Evolutionary conservation across 2,329 filamentous ascomycete species (phyloP).

Genomic region (Cordyceps fumosorosea): DNA sequence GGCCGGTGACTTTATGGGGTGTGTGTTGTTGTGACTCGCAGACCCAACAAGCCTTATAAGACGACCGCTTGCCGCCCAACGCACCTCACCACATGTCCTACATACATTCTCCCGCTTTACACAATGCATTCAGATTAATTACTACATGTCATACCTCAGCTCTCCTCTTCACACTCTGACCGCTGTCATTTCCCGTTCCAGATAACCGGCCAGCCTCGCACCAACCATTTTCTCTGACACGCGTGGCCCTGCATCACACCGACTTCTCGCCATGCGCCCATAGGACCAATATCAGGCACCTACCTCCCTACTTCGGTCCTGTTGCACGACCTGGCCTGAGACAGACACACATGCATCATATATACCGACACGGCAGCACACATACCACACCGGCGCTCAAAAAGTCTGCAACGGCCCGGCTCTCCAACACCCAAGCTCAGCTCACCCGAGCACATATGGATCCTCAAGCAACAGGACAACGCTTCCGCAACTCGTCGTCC

Average conservation of each 20-base stretch:
- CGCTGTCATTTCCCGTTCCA: not conserved
- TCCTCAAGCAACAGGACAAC: slow-evolving; percentile 9
- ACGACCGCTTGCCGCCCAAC: slow-evolving; percentile 1
- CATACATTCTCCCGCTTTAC: not conserved
- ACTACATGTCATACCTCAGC: not conserved
- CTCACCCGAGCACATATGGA: slow-evolving; percentile 1
- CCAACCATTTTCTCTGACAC: not conserved
- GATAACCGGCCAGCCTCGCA: not conserved
- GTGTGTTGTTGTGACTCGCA: not conserved
- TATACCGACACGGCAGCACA: not conserved
- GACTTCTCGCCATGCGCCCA: not conserved
- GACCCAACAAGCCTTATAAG: slow-evolving; percentile 1
- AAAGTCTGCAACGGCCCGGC: not conserved
- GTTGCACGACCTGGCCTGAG: not conserved
- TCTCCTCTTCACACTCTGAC: not conserved
- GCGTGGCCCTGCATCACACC: not conserved
- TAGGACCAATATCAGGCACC: not conserved
- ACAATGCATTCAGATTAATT: not conserved
- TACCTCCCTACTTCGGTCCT: not conserved
- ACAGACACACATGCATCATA: not conserved
- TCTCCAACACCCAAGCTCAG: not conserved
- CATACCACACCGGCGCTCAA: not conserved
- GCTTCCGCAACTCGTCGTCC: slow-evolving; percentile 12
- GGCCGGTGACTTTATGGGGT: not conserved
- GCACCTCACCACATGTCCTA: not conserved